Base-by-base conservation (phyloP, 805 yeast species). In the Zygosaccharomyces kombuchaensis region DNA sequence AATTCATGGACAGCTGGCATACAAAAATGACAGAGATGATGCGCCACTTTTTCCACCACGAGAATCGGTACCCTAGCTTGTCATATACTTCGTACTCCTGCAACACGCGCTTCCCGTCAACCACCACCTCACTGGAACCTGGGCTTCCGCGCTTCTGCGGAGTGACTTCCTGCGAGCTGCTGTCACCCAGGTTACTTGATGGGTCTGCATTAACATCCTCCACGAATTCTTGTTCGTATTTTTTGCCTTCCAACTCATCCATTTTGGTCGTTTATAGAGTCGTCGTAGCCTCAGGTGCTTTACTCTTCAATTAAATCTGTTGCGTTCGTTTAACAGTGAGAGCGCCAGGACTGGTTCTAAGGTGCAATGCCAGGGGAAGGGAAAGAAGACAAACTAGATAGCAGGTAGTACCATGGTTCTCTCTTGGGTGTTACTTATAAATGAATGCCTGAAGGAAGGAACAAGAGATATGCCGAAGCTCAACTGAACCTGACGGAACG, bases 21-120 rank as follows among this genome's bases (percentile, higher is more conserved):
- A 44, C 37, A 21, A 44, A 44, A 12, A 44, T 31, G 27, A 44
- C 19, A 6, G 43, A 23, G 12, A 44, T 16, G 16, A 44, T 44
- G 16, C 21, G 34, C 46, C 46, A 44, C 26, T 44, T 44, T 27
- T 37, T 44, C 14, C 38, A 22, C 9, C 22, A n/a, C 3, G 46
- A 25, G 17, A 44, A 44, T n/a, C 31, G 27, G 32, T 44, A 44
- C 12, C 46, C 46, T 16, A 44, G 21, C 27, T 44, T 37, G 31
- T 44, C 46, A 13, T 44, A 44, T 17, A 42, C 37, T 26, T 44
- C 46, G 46, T 44, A 37, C 22, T 44, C 46, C 23, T 26, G 32
- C 12, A 44, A 27, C 23, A 44, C 35, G 23, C 27, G 46, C 9
- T 19, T 19, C 21, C 21, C 21, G 21, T 19, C 21, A 19, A 19